Percentiles rank a stretch among this genome's conserved stretches.
Evolutionary conservation across 108 stramenopile species (phyloP).

Genomic region (Licmophora abbreviata): DNA sequence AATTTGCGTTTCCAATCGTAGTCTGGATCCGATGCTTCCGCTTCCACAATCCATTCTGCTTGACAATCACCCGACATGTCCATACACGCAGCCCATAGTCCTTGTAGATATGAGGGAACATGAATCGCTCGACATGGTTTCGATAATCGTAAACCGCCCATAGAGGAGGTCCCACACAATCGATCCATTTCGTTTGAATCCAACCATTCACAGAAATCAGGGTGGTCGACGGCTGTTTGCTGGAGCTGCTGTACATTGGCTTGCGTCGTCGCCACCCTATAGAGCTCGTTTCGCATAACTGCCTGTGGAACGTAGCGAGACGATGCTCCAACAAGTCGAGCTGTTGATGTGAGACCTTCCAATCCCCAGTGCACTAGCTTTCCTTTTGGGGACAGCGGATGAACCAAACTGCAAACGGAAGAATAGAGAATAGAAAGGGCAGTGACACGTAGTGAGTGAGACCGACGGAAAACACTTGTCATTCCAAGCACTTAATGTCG

Average conservation of each 20-base stretch:
- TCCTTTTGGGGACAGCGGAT: constrained; percentile 74
- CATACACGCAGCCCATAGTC: constrained; percentile 48
- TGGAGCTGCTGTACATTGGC: constrained; percentile 34
- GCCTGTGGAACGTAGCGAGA: constrained; percentile 23
- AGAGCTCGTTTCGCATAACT: constrained; percentile 43
- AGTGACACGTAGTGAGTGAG: not conserved
- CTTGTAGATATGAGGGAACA: constrained; percentile 61
- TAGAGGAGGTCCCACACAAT: constrained; percentile 15
- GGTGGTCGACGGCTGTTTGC: constrained; percentile 20
- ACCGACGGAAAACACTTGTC: not conserved
- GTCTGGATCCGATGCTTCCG: constrained; percentile 4
- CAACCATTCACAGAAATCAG: constrained; percentile 51
- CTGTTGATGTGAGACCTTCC: constrained; percentile 47
- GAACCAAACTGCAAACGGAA: constrained; percentile 39
- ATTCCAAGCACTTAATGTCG: not conserved
- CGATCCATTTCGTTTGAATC: constrained; percentile 19
- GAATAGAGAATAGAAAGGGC: constrained; percentile 5
- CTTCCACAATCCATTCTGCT: constrained; percentile 10
- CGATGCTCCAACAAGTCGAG: constrained; percentile 37
- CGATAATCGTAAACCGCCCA: constrained; percentile 48
- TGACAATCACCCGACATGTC: constrained; percentile 9
- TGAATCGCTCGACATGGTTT: constrained; percentile 71
- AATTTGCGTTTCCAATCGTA: constrained; percentile 13
- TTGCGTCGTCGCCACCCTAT: constrained; percentile 54
- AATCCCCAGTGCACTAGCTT: constrained; percentile 70